phyloP scores from a whole-genome alignment of 352 stramenopile species.

The Phytophthora aleatoria region DNA sequence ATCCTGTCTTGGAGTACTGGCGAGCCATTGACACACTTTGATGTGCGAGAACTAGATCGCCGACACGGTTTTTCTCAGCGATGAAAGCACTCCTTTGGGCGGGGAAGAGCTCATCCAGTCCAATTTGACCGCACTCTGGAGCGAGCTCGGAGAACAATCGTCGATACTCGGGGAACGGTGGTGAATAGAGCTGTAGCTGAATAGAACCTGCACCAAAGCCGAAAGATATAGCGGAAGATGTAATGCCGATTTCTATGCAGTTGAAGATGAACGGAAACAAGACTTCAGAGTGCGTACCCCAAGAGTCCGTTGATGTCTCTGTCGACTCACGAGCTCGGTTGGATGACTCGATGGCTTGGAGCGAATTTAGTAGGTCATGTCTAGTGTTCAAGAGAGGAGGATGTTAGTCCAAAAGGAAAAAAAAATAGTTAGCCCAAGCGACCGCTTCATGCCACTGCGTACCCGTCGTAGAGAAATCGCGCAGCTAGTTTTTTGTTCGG shows the following conservation, averaged over 20 bases:
- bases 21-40: conserved; percentile 73
- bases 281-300: conserved; percentile 28
- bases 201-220: conserved; percentile 53
- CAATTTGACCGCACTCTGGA: conserved; percentile 57
- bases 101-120: conserved; percentile 69
- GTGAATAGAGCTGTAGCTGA: conserved; percentile 55
- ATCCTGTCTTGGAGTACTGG: conserved; percentile 82
- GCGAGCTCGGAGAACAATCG: conserved; percentile 58
- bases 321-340: conserved; percentile 41
- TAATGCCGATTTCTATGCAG: background rate
- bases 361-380: conserved; percentile 61
- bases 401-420: background rate
- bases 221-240: no score
- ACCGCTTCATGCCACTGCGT: background rate
- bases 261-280: background rate
- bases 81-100: conserved; percentile 58
- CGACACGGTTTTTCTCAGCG: conserved; percentile 66
- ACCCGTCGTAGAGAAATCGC: conserved; percentile 78
- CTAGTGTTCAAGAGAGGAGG: conserved; percentile 26
- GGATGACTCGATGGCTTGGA: conserved; percentile 62
- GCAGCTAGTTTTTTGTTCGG: conserved; percentile 14
- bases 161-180: conserved; percentile 46
- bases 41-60: conserved; percentile 63
- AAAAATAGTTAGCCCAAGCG: background rate
- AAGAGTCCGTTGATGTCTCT: conserved; percentile 24